These are phyloP conservation scores for Fraxinus velutina DNA, from an alignment of 305 asterid species.

Conservation along the genomic window DNA sequence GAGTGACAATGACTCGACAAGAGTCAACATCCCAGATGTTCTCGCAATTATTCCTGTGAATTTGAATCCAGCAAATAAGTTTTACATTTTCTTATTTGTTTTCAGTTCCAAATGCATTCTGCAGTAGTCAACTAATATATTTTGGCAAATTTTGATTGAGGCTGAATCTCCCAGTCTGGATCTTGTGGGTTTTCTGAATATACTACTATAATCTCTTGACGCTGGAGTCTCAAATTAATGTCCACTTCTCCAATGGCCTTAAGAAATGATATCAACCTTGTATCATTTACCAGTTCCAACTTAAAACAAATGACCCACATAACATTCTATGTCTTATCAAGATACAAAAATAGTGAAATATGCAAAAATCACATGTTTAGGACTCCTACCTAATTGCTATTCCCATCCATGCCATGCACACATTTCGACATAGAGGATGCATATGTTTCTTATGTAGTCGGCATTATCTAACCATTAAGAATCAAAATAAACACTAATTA, in stretches of 20 bases:
- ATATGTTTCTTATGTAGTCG: not conserved
- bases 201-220: not conserved
- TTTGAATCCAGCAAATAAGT: not conserved
- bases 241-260: not conserved
- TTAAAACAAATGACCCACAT: not conserved
- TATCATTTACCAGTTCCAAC: not conserved
- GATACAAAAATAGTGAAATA: not conserved
- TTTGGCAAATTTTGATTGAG: not conserved
- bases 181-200: not conserved
- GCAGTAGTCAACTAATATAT: not conserved
- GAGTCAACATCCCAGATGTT: not conserved
- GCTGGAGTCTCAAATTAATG: not conserved
- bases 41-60: not conserved
- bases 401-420: not conserved
- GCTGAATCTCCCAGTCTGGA: not conserved
- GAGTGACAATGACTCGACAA: not conserved
- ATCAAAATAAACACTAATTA: not conserved
- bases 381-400: not conserved
- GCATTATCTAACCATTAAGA: not conserved
- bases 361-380: not conserved
- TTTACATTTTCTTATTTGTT: not conserved
- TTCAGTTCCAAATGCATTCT: not conserved
- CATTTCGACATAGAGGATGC: not conserved
- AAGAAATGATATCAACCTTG: not conserved
- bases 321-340: not conserved